phyloP scores from a whole-genome alignment of 495 filamentous ascomycete genomes.

The Xylaria venustula region DNA sequence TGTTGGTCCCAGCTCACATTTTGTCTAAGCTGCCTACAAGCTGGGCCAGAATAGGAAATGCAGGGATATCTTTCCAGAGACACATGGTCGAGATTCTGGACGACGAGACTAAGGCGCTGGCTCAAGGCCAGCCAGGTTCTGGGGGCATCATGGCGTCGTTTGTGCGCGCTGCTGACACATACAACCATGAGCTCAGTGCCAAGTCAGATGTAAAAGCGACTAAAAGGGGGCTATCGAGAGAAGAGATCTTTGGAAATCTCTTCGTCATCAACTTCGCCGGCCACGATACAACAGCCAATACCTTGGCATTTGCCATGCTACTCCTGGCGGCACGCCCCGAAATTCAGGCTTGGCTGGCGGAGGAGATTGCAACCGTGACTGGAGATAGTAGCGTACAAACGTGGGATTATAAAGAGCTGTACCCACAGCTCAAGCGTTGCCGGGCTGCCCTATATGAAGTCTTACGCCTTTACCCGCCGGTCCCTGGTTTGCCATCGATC shows the following conservation, averaged over 20 bases:
- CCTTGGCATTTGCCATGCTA: conserved; percentile 40
- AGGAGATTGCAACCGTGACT: conserved; percentile 44
- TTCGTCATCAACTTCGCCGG: conserved; percentile 53
- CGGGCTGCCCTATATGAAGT: conserved; percentile 34
- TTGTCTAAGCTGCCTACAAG: conserved; percentile 3
- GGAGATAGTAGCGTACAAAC: conserved; percentile 17
- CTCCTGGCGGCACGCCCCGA: conserved; percentile 41
- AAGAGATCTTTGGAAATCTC: conserved; percentile 49
- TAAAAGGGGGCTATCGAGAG: conserved; percentile 26
- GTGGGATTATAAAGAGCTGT: conserved; percentile 38
- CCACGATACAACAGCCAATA: conserved; percentile 50
- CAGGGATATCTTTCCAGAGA: conserved; percentile 12
- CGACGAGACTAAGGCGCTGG: conserved; percentile 30
- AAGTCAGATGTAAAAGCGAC: not conserved
- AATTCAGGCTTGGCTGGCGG: conserved; percentile 41
- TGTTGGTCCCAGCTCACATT: conserved; percentile 12
- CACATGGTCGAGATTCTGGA: conserved; percentile 30
- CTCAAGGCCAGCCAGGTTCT: conserved; percentile 21
- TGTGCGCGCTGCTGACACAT: conserved; percentile 6
- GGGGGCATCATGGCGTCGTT: conserved; percentile 16
- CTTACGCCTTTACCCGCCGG: conserved; percentile 41
- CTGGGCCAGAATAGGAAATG: conserved; percentile 13
- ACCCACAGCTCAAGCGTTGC: not conserved
- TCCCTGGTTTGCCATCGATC: conserved; percentile 38
- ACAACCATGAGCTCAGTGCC: not conserved